These are phyloP conservation scores for Chamaecrista fasciculata DNA, from an alignment of 306 rosid species.

Conservation along the genomic window DNA sequence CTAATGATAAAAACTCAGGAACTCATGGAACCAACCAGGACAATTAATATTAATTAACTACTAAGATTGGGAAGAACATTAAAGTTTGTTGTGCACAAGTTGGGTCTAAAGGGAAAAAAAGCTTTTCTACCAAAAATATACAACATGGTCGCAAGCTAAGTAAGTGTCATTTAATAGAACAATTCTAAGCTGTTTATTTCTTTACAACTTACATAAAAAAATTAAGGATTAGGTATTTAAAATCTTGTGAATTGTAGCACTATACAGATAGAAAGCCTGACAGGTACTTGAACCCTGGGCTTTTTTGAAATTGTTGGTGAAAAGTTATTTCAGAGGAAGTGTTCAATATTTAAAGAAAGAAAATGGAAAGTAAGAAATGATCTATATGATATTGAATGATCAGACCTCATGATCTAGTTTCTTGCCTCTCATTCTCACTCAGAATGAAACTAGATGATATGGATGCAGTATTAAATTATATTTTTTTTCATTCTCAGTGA, in stretches of 20 bases:
- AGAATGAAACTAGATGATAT: constrained; percentile 10
- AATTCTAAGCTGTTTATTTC: background rate
- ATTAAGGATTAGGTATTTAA: background rate
- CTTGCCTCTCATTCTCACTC: background rate
- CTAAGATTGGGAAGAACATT: background rate
- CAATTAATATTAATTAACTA: background rate
- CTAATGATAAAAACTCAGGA: background rate
- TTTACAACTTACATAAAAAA: background rate
- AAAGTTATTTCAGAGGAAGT: background rate
- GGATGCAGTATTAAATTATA: background rate
- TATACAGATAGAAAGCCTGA: background rate
- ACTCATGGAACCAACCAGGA: background rate
- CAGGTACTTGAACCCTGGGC: background rate
- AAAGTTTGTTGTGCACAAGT: background rate
- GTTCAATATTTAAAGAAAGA: constrained; percentile 2
- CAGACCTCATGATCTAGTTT: constrained; percentile 2
- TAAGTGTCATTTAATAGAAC: background rate
- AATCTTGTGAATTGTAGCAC: background rate
- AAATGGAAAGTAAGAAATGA: background rate
- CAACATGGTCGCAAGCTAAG: background rate
- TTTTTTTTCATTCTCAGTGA: background rate
- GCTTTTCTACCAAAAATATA: background rate
- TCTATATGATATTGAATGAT: constrained; percentile 18
- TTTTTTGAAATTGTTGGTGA: background rate
- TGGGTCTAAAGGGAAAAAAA: background rate